phyloP scores from a whole-genome alignment of 129 eudicot species.

The Heracleum sosnowskyi region DNA sequence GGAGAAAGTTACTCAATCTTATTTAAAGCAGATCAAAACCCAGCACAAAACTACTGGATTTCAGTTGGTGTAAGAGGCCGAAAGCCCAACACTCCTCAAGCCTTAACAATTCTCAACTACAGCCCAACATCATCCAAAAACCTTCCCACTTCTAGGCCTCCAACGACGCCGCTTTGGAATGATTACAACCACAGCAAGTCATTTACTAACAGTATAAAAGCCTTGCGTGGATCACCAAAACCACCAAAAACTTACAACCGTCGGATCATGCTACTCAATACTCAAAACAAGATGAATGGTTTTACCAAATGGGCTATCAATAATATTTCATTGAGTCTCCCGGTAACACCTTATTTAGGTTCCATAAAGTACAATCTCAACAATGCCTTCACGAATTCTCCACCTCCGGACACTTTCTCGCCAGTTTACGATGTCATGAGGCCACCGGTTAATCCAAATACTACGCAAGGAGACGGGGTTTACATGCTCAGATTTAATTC shows the following conservation, averaged over 20 bases:
- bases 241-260: constrained; percentile 38
- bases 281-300: constrained; percentile 48
- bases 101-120: constrained; percentile 43
- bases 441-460: constrained; percentile 37
- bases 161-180: constrained; percentile 45
- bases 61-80: constrained; percentile 48
- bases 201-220: constrained; percentile 24
- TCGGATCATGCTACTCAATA: constrained; percentile 50
- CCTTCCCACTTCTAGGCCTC: constrained; percentile 40
- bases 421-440: constrained; percentile 33
- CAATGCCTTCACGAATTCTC: constrained; percentile 26
- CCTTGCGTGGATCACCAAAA: constrained; percentile 28
- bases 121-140: constrained; percentile 20
- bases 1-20: neutral
- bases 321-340: constrained; percentile 45
- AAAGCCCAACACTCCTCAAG: constrained; percentile 41
- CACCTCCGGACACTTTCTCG: constrained; percentile 32
- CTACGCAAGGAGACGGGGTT: constrained; percentile 39
- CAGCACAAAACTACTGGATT: constrained; percentile 45
- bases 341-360: constrained; percentile 47
- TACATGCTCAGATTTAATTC: constrained; percentile 32
- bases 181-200: constrained; percentile 36
- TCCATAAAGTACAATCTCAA: constrained; percentile 33
- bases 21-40: constrained; percentile 42
- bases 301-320: constrained; percentile 54